These are phyloP conservation scores for Thermothielavioides terrestris DNA, from an alignment of 495 filamentous ascomycete genomes.

Conservation along the genomic window DNA sequence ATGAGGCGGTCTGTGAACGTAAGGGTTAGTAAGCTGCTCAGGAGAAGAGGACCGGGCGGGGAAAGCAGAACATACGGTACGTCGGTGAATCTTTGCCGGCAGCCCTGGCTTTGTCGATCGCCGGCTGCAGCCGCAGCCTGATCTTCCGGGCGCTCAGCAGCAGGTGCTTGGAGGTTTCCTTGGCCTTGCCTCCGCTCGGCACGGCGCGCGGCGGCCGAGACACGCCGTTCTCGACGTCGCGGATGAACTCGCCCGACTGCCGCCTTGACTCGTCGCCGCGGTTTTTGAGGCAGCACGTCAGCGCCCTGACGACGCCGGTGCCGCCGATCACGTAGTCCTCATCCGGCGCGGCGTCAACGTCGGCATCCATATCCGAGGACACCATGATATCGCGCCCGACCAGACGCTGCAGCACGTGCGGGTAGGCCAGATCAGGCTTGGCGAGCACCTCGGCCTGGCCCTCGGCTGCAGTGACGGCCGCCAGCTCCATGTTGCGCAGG, in stretches of 20 bases:
- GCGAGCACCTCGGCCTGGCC: slow-evolving; percentile 23
- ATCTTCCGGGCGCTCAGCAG: slow-evolving; percentile 82
- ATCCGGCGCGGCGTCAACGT: slow-evolving; percentile 68
- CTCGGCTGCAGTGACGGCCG: slow-evolving; percentile 3
- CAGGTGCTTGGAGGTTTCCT: slow-evolving; percentile 86
- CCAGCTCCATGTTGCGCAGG: slow-evolving; percentile 72
- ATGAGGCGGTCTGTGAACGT: slow-evolving; percentile 57
- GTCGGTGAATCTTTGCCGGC: slow-evolving; percentile 48
- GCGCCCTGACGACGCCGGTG: slow-evolving; percentile 87
- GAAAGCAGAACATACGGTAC: slow-evolving; percentile 74
- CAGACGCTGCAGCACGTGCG: slow-evolving; percentile 47
- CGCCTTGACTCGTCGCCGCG: slow-evolving; percentile 49
- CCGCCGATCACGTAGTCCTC: slow-evolving; percentile 95
- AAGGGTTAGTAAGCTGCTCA: not conserved
- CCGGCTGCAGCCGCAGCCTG: slow-evolving; percentile 70
- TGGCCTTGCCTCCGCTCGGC: slow-evolving; percentile 52
- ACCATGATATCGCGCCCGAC: slow-evolving; percentile 57
- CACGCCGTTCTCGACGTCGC: slow-evolving; percentile 30
- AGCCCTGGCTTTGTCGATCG: slow-evolving; percentile 62
- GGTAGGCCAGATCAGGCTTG: slow-evolving; percentile 38
- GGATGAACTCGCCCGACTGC: slow-evolving; percentile 36
- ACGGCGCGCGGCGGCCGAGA: slow-evolving; percentile 1
- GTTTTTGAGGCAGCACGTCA: slow-evolving; percentile 83
- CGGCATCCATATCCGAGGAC: slow-evolving; percentile 45
- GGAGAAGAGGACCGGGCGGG: not conserved